These are phyloP conservation scores for Candida dubliniensis DNA, from an alignment of 1,139 yeast genomes.

Conservation along the genomic window DNA sequence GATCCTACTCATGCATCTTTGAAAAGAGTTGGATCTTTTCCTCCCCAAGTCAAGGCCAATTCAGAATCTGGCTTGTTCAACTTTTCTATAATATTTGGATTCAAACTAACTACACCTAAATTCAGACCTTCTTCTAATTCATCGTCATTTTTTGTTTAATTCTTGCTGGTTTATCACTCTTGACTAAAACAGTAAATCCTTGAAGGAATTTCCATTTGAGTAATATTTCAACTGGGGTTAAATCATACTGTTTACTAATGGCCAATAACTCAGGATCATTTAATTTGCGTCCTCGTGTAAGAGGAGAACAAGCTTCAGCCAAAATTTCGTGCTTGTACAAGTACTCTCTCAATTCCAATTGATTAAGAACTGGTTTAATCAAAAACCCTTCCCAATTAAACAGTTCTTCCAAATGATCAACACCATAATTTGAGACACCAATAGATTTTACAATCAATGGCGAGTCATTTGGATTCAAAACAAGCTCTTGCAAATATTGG, in stretches of 20 bases:
- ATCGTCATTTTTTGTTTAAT: slow-evolving; percentile 28
- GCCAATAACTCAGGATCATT: slow-evolving; percentile 48
- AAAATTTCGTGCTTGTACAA: slow-evolving; percentile 40
- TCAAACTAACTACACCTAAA: slow-evolving; percentile 37
- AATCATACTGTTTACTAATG: slow-evolving; percentile 24
- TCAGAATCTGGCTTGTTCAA: slow-evolving; percentile 37
- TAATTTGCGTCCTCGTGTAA: slow-evolving; percentile 59
- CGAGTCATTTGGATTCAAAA: slow-evolving; percentile 27
- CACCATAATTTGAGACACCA: slow-evolving; percentile 46
- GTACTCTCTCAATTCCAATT: slow-evolving; percentile 42
- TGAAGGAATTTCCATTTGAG: slow-evolving; percentile 44
- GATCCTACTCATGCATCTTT: slow-evolving; percentile 5
- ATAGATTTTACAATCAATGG: slow-evolving; percentile 33
- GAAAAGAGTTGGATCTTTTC: slow-evolving; percentile 29
- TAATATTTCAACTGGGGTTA: slow-evolving; percentile 29
- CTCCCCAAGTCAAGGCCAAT: slow-evolving; percentile 31
- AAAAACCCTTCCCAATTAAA: slow-evolving; percentile 33
- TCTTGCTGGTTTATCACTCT: slow-evolving; percentile 57
- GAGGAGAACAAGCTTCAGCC: slow-evolving; percentile 70
- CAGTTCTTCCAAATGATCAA: slow-evolving; percentile 36
- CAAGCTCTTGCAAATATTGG: slow-evolving; percentile 42
- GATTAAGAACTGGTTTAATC: slow-evolving; percentile 43
- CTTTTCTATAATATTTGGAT: slow-evolving; percentile 27
- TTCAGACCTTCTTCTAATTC: slow-evolving; percentile 23
- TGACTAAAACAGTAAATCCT: slow-evolving; percentile 73